Evolutionary conservation across 345 rosid species (phyloP).

Genomic region (Nephelium lappaceum): DNA sequence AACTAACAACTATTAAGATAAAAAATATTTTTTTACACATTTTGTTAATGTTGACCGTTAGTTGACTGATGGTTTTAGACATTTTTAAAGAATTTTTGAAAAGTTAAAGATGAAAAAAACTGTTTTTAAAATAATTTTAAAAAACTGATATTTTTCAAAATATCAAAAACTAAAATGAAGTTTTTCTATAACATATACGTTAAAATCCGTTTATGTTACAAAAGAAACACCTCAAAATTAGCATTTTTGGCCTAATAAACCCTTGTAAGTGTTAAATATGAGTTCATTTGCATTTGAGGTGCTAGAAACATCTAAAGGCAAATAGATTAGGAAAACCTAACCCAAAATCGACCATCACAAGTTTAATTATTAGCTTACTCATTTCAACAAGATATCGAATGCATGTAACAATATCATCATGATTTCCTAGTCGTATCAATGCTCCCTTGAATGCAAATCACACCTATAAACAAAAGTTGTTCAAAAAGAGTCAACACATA

Average conservation of each 20-base stretch:
- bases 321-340: background rate
- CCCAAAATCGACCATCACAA: background rate
- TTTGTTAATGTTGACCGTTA: too few relatives aligned
- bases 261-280: background rate
- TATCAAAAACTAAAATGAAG: too few relatives aligned
- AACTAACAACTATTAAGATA: too few relatives aligned
- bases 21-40: too few relatives aligned
- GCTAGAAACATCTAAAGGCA: background rate
- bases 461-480: constrained; percentile 44
- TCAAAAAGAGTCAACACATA: constrained; percentile 3
- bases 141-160: too few relatives aligned
- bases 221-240: background rate
- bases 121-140: too few relatives aligned
- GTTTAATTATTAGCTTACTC: constrained; percentile 42
- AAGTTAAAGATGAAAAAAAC: too few relatives aligned
- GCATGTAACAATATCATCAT: constrained; percentile 73
- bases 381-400: constrained; percentile 58
- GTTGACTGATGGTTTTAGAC: too few relatives aligned
- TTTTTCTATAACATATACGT: background rate
- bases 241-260: background rate
- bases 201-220: background rate
- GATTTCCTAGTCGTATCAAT: constrained; percentile 56
- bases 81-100: too few relatives aligned
- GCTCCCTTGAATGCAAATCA: constrained; percentile 57
- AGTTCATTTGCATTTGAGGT: background rate